phyloP scores from a whole-genome alignment of 306 rosid genomes.

The Trifolium subterraneum region DNA sequence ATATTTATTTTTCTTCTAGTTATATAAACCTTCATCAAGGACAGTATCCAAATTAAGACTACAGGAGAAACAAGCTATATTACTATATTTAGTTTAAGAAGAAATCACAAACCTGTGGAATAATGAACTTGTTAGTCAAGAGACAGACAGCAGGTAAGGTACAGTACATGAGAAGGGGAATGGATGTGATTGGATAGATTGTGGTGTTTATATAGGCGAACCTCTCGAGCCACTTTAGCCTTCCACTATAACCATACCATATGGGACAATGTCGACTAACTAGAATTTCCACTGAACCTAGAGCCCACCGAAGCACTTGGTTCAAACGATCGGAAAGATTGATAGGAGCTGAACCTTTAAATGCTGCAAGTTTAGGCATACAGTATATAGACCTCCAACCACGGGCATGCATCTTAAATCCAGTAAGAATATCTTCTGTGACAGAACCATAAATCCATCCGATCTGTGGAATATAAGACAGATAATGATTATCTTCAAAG shows the following conservation, averaged over 20 bases:
- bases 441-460: slow-evolving; percentile 99
- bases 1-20: no score
- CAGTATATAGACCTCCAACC: slow-evolving; percentile 98
- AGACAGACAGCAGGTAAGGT: slow-evolving; percentile 96
- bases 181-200: slow-evolving; percentile 87
- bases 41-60: background rate
- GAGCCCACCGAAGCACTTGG: slow-evolving; percentile 98
- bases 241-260: slow-evolving; percentile 95
- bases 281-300: slow-evolving; percentile 97
- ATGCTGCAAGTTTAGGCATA: slow-evolving; percentile 90
- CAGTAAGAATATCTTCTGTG: slow-evolving; percentile 98
- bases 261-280: slow-evolving; percentile 93
- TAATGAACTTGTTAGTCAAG: slow-evolving; percentile 93
- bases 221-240: slow-evolving; percentile 96
- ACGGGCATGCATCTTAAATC: slow-evolving; percentile 98
- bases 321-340: slow-evolving; percentile 98
- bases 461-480: slow-evolving; percentile 63
- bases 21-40: no score
- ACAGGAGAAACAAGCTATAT: background rate
- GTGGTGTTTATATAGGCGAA: slow-evolving; percentile 96
- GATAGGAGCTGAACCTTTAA: slow-evolving; percentile 98
- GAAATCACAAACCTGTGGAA: slow-evolving; percentile 82
- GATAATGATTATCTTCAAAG: slow-evolving; percentile 11
- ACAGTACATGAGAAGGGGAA: slow-evolving; percentile 94
- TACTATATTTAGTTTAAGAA: slow-evolving; percentile 12